A percentile compares a stretch with the other conserved stretches of the same genome.
Conservation (phyloP, 2,329 filamentous ascomycete genomes). For the Penicillium sp. region DNA sequence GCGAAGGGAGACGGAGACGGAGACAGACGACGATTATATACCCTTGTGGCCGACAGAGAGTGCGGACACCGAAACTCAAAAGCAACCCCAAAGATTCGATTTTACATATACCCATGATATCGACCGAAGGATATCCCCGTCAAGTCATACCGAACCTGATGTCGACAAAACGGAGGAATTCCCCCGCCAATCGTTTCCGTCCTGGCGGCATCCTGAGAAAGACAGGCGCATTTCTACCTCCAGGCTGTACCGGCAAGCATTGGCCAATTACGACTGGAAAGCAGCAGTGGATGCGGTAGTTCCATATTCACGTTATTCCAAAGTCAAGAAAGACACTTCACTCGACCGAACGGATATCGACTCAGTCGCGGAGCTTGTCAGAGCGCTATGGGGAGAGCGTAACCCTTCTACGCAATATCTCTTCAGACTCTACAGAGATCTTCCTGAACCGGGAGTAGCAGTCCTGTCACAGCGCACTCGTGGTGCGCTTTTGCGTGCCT, state of each 20-base stretch:
- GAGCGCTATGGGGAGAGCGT: constrained; percentile 46
- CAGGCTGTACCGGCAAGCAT: constrained; percentile 24
- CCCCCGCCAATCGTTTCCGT: constrained; percentile 11
- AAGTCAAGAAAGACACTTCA: constrained; percentile 16
- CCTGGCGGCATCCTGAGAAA: constrained; percentile 17
- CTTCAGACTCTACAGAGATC: constrained; percentile 54
- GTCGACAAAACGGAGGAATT: neutral
- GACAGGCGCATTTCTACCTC: constrained; percentile 24
- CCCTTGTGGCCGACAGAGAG: constrained; percentile 10
- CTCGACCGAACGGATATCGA: constrained; percentile 37
- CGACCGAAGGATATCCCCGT: constrained; percentile 4
- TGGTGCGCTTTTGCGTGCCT: constrained; percentile 65
- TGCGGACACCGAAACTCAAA: constrained; percentile 8
- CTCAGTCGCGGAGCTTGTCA: constrained; percentile 41
- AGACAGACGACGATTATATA: constrained; percentile 6
- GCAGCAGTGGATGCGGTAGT: constrained; percentile 41
- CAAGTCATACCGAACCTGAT: neutral
- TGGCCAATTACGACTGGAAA: constrained; percentile 28
- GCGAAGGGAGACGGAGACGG: constrained; percentile 3
- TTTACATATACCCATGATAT: constrained; percentile 9
- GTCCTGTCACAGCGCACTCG: constrained; percentile 56
- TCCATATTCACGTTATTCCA: constrained; percentile 40
- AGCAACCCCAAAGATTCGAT: constrained; percentile 6
- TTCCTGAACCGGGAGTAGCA: constrained; percentile 57
- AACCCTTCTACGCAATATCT: constrained; percentile 50